These are phyloP conservation scores for Termitomyces sp. DNA, from an alignment of 768 basidiomycete species.

Conservation along the genomic window DNA sequence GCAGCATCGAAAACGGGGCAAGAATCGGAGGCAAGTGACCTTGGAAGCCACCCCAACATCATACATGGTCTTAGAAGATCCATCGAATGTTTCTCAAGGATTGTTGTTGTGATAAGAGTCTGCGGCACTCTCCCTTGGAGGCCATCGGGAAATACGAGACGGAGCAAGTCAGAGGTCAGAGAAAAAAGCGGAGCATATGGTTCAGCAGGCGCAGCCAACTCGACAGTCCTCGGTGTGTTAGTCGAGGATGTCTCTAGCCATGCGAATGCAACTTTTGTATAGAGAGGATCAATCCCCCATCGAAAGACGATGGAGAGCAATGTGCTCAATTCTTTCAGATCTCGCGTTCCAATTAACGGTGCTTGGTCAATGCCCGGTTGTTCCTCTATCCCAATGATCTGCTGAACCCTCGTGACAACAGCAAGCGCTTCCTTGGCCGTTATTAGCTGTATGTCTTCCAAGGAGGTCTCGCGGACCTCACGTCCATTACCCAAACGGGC, in stretches of 20 bases:
- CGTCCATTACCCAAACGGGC: constrained; percentile 16
- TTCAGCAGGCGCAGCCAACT: constrained; percentile 35
- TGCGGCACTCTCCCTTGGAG: constrained; percentile 41
- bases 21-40: constrained; percentile 32
- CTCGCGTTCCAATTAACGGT: constrained; percentile 58
- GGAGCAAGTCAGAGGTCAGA: constrained; percentile 39
- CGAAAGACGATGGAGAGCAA: constrained; percentile 65
- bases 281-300: constrained; percentile 60
- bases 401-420: constrained; percentile 44
- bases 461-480: constrained; percentile 14
- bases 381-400: constrained; percentile 26
- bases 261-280: constrained; percentile 34
- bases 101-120: constrained; percentile 55
- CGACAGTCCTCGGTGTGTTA: constrained; percentile 31
- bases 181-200: constrained; percentile 39
- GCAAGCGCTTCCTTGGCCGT: constrained; percentile 54
- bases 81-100: constrained; percentile 48
- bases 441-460: constrained; percentile 41
- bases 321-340: constrained; percentile 56
- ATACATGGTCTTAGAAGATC: constrained; percentile 60
- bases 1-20: constrained; percentile 39
- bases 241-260: constrained; percentile 26
- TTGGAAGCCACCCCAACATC: constrained; percentile 70
- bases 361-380: constrained; percentile 7
- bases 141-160: constrained; percentile 50